Evolutionary conservation across 208 protist species (phyloP).

Genomic region (Leishmania braziliensis): DNA sequence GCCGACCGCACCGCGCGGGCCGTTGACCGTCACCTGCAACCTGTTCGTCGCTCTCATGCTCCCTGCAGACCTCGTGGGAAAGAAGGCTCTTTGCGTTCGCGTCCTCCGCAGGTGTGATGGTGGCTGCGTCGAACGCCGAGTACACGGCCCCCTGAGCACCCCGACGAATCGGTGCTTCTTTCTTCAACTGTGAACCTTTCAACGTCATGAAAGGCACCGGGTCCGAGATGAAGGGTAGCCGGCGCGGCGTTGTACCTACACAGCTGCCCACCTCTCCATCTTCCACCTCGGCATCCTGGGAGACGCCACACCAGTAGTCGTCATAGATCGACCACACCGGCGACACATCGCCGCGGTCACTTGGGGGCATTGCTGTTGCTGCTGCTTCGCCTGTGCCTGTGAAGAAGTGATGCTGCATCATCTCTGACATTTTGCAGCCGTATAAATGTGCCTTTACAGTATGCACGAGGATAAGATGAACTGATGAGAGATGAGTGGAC

Average conservation of each 20-base stretch:
- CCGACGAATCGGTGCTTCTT: constrained; percentile 56
- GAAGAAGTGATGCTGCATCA: constrained; percentile 10
- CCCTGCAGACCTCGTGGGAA: neutral
- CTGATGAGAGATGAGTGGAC: neutral
- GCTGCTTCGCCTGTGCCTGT: neutral
- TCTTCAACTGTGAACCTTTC: constrained; percentile 52
- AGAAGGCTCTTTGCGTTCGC: neutral
- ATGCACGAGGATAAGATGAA: neutral
- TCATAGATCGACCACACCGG: constrained; percentile 82
- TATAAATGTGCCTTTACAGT: constrained; percentile 1
- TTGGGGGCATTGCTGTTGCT: neutral
- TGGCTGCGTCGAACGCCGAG: constrained; percentile 43
- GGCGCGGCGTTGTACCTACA: neutral
- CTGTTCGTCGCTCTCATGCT: neutral
- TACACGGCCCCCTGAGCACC: constrained; percentile 88
- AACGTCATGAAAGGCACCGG: constrained; percentile 37
- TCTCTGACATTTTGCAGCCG: neutral
- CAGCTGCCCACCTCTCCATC: neutral
- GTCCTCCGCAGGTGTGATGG: neutral
- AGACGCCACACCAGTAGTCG: constrained; percentile 20
- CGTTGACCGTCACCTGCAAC: neutral
- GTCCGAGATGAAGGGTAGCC: constrained; percentile 34
- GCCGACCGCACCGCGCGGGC: constrained; percentile 7
- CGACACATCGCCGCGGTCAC: constrained; percentile 18
- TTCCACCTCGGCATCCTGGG: neutral